Evolutionary conservation across 768 basidiomycete species (phyloP).

Genomic region (Gloeopeniophorella convolvens): DNA sequence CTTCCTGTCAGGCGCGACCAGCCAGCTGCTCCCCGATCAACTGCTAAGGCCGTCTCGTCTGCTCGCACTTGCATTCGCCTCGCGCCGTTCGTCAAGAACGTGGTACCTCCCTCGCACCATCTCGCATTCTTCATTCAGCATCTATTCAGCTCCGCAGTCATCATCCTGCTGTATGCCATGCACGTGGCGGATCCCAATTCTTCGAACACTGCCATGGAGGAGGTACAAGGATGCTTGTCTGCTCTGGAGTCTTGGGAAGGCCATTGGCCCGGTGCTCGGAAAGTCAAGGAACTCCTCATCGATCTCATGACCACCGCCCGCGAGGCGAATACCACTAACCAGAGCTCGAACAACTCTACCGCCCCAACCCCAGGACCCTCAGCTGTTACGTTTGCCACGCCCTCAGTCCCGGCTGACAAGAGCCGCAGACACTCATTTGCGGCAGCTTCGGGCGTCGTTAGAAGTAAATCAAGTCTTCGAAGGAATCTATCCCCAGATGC

Average conservation of each 20-base stretch:
- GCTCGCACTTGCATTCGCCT: constrained; percentile 82
- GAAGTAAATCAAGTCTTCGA: constrained; percentile 25
- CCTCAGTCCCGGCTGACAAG: constrained; percentile 13
- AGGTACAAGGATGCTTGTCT: constrained; percentile 64
- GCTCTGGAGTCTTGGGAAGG: constrained; percentile 80
- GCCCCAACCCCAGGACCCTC: constrained; percentile 5
- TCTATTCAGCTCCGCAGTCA: constrained; percentile 82
- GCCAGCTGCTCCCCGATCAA: constrained; percentile 61
- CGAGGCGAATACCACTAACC: constrained; percentile 48
- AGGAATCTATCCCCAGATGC: constrained; percentile 30
- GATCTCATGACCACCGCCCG: constrained; percentile 65
- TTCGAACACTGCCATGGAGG: constrained; percentile 71
- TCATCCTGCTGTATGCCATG: constrained; percentile 82
- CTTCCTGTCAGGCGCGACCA: constrained; percentile 74
- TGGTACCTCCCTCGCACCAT: constrained; percentile 81
- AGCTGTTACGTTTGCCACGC: constrained; percentile 1
- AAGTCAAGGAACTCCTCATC: constrained; percentile 74
- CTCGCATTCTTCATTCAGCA: constrained; percentile 87
- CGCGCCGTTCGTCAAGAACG: constrained; percentile 77
- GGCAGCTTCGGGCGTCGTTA: constrained; percentile 10
- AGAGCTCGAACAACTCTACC: constrained; percentile 17
- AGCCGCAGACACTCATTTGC: constrained; percentile 21
- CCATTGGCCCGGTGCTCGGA: constrained; percentile 81
- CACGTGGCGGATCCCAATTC: constrained; percentile 63
- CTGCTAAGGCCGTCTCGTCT: constrained; percentile 72